Conservation (phyloP, 2,329 filamentous ascomycete species). For the Apiospora marii region DNA sequence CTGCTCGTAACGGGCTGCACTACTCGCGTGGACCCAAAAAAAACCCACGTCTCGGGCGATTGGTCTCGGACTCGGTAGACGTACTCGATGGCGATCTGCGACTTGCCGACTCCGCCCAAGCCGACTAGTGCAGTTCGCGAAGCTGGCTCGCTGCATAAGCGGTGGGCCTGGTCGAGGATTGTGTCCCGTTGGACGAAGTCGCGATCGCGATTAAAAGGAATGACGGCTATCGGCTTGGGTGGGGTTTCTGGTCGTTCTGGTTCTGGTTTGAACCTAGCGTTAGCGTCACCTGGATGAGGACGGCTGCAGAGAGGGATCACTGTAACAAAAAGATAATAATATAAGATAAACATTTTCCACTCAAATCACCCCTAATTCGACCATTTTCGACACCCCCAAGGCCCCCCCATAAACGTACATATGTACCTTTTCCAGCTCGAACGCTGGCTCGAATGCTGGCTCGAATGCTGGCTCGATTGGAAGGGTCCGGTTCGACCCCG, state of each 20-base stretch:
- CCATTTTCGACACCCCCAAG: too few species aligned
- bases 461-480: too few species aligned
- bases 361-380: too few species aligned
- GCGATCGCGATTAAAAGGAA: slow-evolving; percentile 26
- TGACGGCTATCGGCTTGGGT: slow-evolving; percentile 19
- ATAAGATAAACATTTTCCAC: too few species aligned
- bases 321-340: too few species aligned
- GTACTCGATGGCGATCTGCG: slow-evolving; percentile 29
- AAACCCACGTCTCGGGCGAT: slow-evolving; percentile 36
- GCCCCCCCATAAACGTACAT: too few species aligned
- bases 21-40: slow-evolving; percentile 47
- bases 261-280: too few species aligned
- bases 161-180: slow-evolving; percentile 11
- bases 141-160: slow-evolving; percentile 1
- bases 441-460: too few species aligned
- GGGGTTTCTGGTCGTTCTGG: slow-evolving; percentile 22
- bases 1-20: slow-evolving; percentile 40
- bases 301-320: too few species aligned
- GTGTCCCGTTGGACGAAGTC: slow-evolving; percentile 23
- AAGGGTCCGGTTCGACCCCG: too few species aligned
- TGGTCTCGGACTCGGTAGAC: slow-evolving; percentile 29
- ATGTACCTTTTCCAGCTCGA: too few species aligned
- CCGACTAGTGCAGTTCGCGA: slow-evolving; percentile 25
- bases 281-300: too few species aligned
- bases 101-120: slow-evolving; percentile 25